Conservation (phyloP, 108 stramenopile species). For the Parietichytrium sp. region DNA sequence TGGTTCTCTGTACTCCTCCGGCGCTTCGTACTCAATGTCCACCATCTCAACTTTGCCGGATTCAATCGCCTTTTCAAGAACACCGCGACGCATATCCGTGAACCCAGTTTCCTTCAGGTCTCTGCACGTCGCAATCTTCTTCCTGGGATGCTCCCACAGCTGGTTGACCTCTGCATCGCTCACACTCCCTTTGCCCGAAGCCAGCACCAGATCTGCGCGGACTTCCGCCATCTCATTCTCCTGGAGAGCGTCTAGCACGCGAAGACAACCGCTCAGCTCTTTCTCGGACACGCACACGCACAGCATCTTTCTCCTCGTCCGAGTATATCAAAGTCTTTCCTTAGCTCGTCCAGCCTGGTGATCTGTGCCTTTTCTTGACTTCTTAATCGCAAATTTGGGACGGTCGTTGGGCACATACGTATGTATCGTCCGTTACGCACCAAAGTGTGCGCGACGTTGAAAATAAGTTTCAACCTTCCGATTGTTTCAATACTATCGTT, state of each 20-base stretch:
- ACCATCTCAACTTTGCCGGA: background rate
- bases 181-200: background rate
- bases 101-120: background rate
- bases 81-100: background rate
- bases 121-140: background rate
- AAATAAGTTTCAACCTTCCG: no score
- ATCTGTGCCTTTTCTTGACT: no score
- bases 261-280: background rate
- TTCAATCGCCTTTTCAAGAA: background rate
- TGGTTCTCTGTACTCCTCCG: background rate
- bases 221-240: background rate
- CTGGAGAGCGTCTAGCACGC: background rate
- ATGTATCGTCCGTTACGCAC: no score
- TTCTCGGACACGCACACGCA: background rate
- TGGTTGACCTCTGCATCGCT: background rate
- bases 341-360: no score
- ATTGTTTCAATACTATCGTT: no score
- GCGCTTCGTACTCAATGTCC: conserved; percentile 18
- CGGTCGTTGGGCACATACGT: no score
- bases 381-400: no score
- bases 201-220: background rate
- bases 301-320: no score
- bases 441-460: no score
- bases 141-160: background rate
- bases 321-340: no score